Base-by-base conservation (phyloP, 495 filamentous ascomycete genomes). In the Neurospora intermedia region DNA sequence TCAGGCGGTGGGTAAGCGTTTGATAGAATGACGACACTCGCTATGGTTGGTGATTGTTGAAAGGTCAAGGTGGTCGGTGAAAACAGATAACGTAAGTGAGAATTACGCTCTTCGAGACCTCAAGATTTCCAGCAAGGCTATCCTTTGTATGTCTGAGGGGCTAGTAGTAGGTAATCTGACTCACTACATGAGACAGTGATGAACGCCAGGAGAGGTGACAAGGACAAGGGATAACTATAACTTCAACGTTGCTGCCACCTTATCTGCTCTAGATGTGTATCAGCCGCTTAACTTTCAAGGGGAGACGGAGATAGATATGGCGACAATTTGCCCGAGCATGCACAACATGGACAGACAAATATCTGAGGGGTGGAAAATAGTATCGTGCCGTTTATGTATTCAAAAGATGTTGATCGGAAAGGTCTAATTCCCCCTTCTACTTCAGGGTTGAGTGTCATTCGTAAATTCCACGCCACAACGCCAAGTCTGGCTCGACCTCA, bases 341-440 rank as follows among this genome's bases (percentile, higher is more conserved):
- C 13, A 66, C 54, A 66, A 35, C 15, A 18, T 23, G 20, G 20
- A 66, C 15, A 18, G 15, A 66, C 13, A 8, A 66, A 66, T 35
- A 66, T 35, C 13, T 13, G 13, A 31, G 54, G 48, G 35, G 11
- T 6, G 40, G 23, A 20, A 71, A 15, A 59, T 74, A 45, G 7
- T 23, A 38, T 38, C 71, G 70, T 27, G 73, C 73, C 69, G 16
- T 18, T 62, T 72, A 48, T 13, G 71, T 75, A 27, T 43, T 20
- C 4, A 20, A 18, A 23, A 75, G 40, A 20, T 66, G 70, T 69
- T 70, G 72, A 16, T 71, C 48, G 42, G 72, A 72, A 31, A 27
- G 62, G 23, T 20, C 39, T 39, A 75, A 46, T 11, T 71, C 59
- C 45, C 35, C 48, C 23, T 69, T 62, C 54, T 66, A 35, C 27